Base-by-base conservation (phyloP, 2,329 filamentous ascomycete species). In the Mycogone perniciosa region DNA sequence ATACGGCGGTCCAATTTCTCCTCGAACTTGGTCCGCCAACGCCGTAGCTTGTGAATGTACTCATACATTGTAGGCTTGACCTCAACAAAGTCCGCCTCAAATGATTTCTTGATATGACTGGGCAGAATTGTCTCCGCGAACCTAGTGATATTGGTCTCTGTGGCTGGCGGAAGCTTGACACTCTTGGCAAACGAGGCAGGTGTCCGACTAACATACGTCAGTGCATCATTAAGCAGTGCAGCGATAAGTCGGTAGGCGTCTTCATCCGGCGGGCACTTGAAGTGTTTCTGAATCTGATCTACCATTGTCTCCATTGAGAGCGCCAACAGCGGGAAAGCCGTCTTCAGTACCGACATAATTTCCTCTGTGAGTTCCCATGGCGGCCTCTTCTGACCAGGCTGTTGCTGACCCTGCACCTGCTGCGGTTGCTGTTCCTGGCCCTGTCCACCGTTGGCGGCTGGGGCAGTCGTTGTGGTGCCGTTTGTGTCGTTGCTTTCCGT, bases 221-320 rank as follows among this genome's bases (percentile, higher is more conserved):
- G 72, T 0, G 89, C 93, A 68, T 99, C 93, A 65, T 99, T 99
- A 26, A 99, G 81, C 8, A 99, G 75, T 3, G 93, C 95, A n/a
- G 97, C 92, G 58, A 99, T 99, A 11, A 99, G 77, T 45, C 93
- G 82, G 69, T 97, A 97, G 2, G 93, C 95, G 72, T 99, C 93
- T 67, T 99, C 93, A 62, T 99, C 93, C 0, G 92, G 92, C 10
- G 92, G 92, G 62, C 93, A 97, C 72, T 99, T 99, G 80, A 99
- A 99, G 70, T 97, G 87, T 76, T 97, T 97, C 68, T 93, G 88
- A 53, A 99, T 96, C 70, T 97, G 92, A 65, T 99, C 93, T 31
- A 97, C 91, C 90, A 97, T 99, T 0, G 92, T 96, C 72, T 99
- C 93, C 93, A 99, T 97, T 0, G 92, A 96, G 40, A 97, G 75